A percentile compares a stretch with the other conserved stretches of the same genome.
Conservation (phyloP, 495 filamentous ascomycete species). For the Neurospora intermedia region DNA sequence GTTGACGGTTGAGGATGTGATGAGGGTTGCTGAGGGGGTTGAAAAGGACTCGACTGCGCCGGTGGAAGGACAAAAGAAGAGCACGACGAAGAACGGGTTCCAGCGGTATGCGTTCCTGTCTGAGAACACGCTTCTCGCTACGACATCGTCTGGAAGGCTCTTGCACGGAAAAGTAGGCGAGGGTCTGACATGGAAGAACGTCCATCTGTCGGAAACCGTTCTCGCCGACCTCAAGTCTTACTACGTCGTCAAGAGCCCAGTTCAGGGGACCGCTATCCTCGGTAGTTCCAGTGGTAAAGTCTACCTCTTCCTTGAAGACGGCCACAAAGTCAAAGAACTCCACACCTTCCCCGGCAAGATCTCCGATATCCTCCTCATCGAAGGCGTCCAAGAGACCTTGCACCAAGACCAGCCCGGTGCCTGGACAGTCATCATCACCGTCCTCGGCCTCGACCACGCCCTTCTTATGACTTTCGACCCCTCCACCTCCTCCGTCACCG, state of each 20-base stretch:
- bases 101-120: conserved; percentile 58
- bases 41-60: not conserved
- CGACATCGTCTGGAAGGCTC: conserved; percentile 49
- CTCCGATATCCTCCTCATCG: conserved; percentile 31
- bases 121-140: conserved; percentile 43
- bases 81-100: conserved; percentile 34
- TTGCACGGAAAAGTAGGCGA: conserved; percentile 36
- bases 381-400: not conserved
- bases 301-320: conserved; percentile 30
- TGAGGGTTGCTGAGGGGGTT: not conserved
- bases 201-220: conserved; percentile 21
- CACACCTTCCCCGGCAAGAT: conserved; percentile 38
- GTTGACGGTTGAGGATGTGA: conserved; percentile 13
- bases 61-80: not conserved
- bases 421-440: conserved; percentile 13
- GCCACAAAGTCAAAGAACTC: conserved; percentile 10
- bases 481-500: not conserved
- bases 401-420: not conserved
- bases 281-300: conserved; percentile 43
- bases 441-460: conserved; percentile 14
- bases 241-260: conserved; percentile 30
- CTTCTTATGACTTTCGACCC: conserved; percentile 8
- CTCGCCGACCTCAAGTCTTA: conserved; percentile 30
- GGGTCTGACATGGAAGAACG: conserved; percentile 27
- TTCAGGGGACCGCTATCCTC: conserved; percentile 33